Percentiles rank a stretch among this genome's conserved stretches.
These are phyloP conservation scores for Coemansia sp. DNA, from an alignment of 192 early-diverging fungal genomes.

Conservation along the genomic window DNA sequence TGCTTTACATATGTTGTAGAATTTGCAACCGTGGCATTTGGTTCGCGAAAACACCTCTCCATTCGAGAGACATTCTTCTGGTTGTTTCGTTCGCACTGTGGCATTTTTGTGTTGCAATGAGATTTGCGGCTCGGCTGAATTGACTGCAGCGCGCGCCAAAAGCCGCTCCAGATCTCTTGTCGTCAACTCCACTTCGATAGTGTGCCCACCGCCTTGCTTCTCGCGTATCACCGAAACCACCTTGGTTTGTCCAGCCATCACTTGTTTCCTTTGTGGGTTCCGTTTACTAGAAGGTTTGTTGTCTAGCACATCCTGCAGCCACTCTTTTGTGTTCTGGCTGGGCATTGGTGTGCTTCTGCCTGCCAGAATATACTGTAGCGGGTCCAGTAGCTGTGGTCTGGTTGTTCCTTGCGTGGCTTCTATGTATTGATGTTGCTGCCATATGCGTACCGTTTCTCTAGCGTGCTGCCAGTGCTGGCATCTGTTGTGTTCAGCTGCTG, in stretches of 20 bases:
- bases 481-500: neutral
- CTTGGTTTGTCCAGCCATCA: neutral
- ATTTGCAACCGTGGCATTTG: neutral
- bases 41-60: neutral
- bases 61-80: neutral
- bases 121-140: neutral
- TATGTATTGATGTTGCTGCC: neutral
- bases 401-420: neutral
- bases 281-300: neutral
- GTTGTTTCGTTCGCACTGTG: neutral
- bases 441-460: neutral
- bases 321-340: neutral
- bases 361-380: constrained; percentile 32
- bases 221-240: constrained; percentile 16
- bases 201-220: constrained; percentile 16
- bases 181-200: constrained; percentile 33
- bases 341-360: neutral
- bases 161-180: constrained; percentile 13
- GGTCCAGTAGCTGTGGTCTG: constrained; percentile 16
- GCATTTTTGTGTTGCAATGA: neutral
- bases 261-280: neutral
- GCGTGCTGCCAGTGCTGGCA: neutral
- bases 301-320: constrained; percentile 1
- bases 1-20: neutral
- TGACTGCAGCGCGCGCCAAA: constrained; percentile 4